Evolutionary conservation across 2,329 filamentous ascomycete species (phyloP), one percentile per base, ranked within the genome.

Genomic region (Colletotrichum higginsianum): DNA sequence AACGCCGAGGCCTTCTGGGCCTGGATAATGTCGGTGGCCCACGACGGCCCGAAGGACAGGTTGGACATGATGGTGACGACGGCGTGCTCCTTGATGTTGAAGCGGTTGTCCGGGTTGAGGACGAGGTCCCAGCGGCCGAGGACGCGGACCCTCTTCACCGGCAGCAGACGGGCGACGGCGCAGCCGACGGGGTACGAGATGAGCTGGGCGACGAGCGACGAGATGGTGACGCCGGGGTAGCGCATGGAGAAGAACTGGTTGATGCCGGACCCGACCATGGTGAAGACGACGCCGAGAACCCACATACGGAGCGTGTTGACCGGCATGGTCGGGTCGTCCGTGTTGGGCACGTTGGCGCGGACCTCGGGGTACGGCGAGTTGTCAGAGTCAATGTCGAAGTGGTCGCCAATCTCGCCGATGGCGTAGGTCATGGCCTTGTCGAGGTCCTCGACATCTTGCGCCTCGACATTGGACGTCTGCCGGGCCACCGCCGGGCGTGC

Each of bases 21-120:
- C 81, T 82, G 84, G 66, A 84, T 81, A 53, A 85, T 83, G 73
- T 83, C 81, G 73, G 80, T 79, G 1, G 84, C 84, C 75, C 84
- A 86, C 0, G 83, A 83, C 4, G 78, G 76, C 49, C 80, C 79
- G 72, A 78, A 82, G 11, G 81, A 81, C 13, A 84, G 83, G 75
- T 90, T 89, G 57, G 89, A 86, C 84, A 87, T 86, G 75, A 87
- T 83, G 35, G 84, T 84, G 56, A 88, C 82, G 23, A 88, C 78
- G 74, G 84, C 83, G 76, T 88, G 86, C 77, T 88, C 87, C 75
- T 88, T 89, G 74, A 84, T 84, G 71, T 82, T 86, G 76, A 88
- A 88, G 61, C 79, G 76, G 0, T 82, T 83, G 0, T 85, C 85
- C 0, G 86, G 84, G 72, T 87, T 87, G 35, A 86, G 76, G 26